Evolutionary conservation across 192 early-diverging fungal species (phyloP).

Genomic region (Geosiphon pyriformis): DNA sequence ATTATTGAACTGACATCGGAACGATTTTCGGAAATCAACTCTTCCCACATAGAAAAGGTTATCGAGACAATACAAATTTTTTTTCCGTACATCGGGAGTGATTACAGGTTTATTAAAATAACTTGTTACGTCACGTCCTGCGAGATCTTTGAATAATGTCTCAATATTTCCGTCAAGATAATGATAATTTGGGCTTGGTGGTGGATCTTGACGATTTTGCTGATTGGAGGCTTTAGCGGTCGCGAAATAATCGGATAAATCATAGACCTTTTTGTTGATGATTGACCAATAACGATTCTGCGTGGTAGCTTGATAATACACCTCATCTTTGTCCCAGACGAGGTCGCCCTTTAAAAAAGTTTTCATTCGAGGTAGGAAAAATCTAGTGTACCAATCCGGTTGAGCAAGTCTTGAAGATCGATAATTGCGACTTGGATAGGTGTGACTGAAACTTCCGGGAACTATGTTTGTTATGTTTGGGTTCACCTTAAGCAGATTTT

Average conservation of each 20-base stretch:
- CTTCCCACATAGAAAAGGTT: constrained; percentile 77
- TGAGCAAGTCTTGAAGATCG: constrained; percentile 38
- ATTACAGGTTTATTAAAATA: constrained; percentile 54
- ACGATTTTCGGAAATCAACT: constrained; percentile 72
- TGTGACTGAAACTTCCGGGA: constrained; percentile 30
- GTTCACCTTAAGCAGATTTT: constrained; percentile 25
- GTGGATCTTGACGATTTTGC: constrained; percentile 35
- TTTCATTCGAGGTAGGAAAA: constrained; percentile 45
- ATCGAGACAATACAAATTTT: constrained; percentile 67
- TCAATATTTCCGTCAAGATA: constrained; percentile 56
- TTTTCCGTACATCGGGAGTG: constrained; percentile 27
- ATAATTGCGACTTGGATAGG: constrained; percentile 29
- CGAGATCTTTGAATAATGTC: constrained; percentile 51
- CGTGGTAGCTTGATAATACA: constrained; percentile 40
- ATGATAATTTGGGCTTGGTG: constrained; percentile 42
- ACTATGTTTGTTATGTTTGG: constrained; percentile 31
- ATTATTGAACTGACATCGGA: constrained; percentile 77
- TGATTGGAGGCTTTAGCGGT: neutral
- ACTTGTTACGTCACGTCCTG: constrained; percentile 49
- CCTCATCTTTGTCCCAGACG: constrained; percentile 45
- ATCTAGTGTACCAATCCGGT: constrained; percentile 46
- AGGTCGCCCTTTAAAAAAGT: constrained; percentile 52
- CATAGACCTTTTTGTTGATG: constrained; percentile 63
- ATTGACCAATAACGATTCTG: constrained; percentile 46
- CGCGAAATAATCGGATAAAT: constrained; percentile 54